phyloP scores from a whole-genome alignment of 495 filamentous ascomycete genomes.

The Daldinia vernicosa region DNA sequence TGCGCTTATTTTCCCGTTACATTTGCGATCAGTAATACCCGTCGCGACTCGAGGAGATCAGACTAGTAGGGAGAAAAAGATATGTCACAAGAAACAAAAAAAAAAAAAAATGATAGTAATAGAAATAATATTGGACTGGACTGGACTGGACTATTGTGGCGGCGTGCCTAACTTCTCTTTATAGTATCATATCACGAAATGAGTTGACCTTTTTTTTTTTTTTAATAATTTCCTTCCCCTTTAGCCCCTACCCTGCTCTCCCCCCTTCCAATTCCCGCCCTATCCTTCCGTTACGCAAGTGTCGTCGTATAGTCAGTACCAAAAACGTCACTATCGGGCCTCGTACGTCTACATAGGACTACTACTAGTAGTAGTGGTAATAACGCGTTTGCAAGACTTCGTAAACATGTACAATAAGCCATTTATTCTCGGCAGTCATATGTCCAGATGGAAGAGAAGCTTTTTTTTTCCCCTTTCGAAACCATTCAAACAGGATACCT shows the following conservation, averaged over 20 bases:
- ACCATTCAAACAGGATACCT: neutral
- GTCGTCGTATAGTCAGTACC: no score
- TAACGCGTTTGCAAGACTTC: neutral
- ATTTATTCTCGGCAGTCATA: conserved; percentile 14
- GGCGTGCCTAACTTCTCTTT: conserved; percentile 33
- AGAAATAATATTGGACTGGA: neutral
- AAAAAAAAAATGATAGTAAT: neutral
- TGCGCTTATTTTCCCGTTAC: neutral
- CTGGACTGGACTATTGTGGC: conserved; percentile 20
- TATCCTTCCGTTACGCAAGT: no score
- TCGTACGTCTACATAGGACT: neutral
- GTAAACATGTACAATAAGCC: conserved; percentile 21
- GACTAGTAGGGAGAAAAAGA: neutral
- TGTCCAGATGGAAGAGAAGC: conserved; percentile 18
- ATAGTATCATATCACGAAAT: conserved; percentile 20
- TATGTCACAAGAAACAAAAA: neutral
- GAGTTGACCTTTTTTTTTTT: conserved; percentile 5
- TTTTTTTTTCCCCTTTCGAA: neutral
- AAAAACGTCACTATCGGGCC: conserved; percentile 6
- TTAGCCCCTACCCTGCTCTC: conserved; percentile 3
- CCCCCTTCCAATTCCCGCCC: no score
- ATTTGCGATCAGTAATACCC: neutral
- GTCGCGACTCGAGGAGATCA: neutral
- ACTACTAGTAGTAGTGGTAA: neutral
- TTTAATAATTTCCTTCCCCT: neutral